Base-by-base conservation (phyloP, 2,329 filamentous ascomycete genomes). In the Chrysosporium queenslandicum region DNA sequence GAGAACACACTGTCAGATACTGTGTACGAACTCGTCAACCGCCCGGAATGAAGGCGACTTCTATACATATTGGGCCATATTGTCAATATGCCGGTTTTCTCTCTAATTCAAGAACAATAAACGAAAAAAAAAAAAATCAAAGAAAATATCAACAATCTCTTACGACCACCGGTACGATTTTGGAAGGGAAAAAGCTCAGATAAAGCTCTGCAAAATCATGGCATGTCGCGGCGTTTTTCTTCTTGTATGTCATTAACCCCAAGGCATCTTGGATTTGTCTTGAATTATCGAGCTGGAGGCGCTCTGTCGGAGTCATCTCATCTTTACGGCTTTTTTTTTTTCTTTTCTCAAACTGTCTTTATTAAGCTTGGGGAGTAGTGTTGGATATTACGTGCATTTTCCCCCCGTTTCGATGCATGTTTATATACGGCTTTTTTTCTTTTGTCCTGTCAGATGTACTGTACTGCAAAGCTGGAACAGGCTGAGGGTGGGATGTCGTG, bases 21-120 rank as follows among this genome's bases (percentile, higher is more conserved):
- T 40, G 67, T 65, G n/a, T 71, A 68, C 52, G 68, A 71, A 59
- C 64, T 68, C 11, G 11, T 57, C 11, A 47, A 52, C 21, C 55
- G 57, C 6, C 30, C 48, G 20, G 54, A 46, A 40, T 45, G 27
- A 45, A n/a, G 12, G 4, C 14, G 20, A 20, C 3, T 11, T 11
- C 7, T 23, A 18, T 23, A 40, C 18, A 40, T 40, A 20, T 23
- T 40, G 18, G 3, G 11, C 37, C 18, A 40, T 40, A 7, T 23
- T 12, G 11, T 27, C 40, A 23, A 43, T n/a, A 18, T 11, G 23
- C 30, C 27, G 9, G 30, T 21, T 41, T 40, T 32, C 3, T 16
- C 20, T 34, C 34, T 50, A n/a, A n/a, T n/a, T n/a, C n/a, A n/a
- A n/a, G n/a, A n/a, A n/a, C n/a, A n/a, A n/a, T n/a, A n/a, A n/a